Conservation (phyloP, 2,329 filamentous ascomycete species). For the Fusarium albidum region DNA sequence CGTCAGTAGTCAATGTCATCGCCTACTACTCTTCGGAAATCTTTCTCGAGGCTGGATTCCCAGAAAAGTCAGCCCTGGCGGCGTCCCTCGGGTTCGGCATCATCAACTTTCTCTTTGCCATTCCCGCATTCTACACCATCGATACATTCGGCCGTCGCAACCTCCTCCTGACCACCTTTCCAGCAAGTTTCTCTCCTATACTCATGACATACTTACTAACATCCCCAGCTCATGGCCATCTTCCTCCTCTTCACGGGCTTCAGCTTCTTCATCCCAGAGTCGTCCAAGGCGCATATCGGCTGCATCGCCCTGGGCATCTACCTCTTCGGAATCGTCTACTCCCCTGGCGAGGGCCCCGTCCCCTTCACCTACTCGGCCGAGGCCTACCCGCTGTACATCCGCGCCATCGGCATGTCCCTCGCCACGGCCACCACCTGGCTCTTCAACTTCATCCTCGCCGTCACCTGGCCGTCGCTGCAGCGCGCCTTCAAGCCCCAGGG, state of each 20-base stretch:
- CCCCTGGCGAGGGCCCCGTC: conserved; percentile 44
- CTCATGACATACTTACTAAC: conserved; percentile 30
- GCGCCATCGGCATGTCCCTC: conserved; percentile 46
- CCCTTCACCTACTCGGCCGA: conserved; percentile 47
- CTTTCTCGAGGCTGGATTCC: too few species aligned
- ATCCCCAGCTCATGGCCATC: conserved; percentile 61
- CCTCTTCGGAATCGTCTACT: conserved; percentile 45
- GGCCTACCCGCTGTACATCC: conserved; percentile 45
- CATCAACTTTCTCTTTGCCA: too few species aligned
- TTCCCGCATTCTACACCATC: too few species aligned
- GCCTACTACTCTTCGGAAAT: too few species aligned
- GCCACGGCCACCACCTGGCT: conserved; percentile 49
- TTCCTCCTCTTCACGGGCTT: conserved; percentile 53
- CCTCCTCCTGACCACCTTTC: conserved; percentile 42
- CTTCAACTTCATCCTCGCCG: conserved; percentile 40
- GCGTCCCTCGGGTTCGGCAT: too few species aligned
- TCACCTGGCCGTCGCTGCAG: conserved; percentile 42
- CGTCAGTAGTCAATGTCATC: conserved; percentile 43
- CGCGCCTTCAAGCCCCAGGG: conserved; percentile 39
- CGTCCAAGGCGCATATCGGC: conserved; percentile 35
- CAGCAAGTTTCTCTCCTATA: too few species aligned
- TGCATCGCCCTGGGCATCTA: conserved; percentile 43
- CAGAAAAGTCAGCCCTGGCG: too few species aligned
- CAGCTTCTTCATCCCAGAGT: conserved; percentile 37
- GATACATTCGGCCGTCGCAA: conserved; percentile 64